These are phyloP conservation scores for Colletotrichum musicola DNA, from an alignment of 2,329 filamentous ascomycete species.

Conservation along the genomic window DNA sequence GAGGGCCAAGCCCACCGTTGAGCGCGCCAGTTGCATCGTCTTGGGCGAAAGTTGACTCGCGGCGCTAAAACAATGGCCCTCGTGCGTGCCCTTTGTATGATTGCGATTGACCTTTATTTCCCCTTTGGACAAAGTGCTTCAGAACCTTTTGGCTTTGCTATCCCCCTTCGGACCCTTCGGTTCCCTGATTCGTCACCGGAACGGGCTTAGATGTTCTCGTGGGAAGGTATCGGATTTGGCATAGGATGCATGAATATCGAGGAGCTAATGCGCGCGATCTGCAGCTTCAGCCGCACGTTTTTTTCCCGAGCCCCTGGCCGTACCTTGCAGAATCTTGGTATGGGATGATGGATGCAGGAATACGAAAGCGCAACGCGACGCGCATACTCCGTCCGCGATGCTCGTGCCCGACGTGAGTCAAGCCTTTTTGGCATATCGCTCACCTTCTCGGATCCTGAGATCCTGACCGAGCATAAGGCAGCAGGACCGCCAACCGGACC, in stretches of 20 bases:
- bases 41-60: too few relatives aligned
- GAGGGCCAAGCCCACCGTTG: constrained; percentile 11
- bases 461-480: background rate
- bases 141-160: background rate
- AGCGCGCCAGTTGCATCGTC: background rate
- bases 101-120: constrained; percentile 9
- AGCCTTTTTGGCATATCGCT: background rate
- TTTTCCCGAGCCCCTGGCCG: constrained; percentile 4
- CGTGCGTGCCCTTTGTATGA: background rate
- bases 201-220: constrained; percentile 5
- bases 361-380: background rate
- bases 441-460: background rate
- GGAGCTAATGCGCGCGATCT: background rate
- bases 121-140: constrained; percentile 21
- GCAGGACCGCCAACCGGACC: background rate
- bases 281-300: background rate
- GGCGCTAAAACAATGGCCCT: constrained; percentile 1
- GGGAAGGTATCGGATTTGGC: background rate
- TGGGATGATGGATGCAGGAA: constrained; percentile 18
- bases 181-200: background rate
- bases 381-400: background rate
- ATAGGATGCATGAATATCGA: background rate
- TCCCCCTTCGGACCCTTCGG: background rate
- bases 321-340: background rate
- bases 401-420: background rate